phyloP scores from a whole-genome alignment of 371 early-diverging fungal genomes.

The Mortierella sp. region DNA sequence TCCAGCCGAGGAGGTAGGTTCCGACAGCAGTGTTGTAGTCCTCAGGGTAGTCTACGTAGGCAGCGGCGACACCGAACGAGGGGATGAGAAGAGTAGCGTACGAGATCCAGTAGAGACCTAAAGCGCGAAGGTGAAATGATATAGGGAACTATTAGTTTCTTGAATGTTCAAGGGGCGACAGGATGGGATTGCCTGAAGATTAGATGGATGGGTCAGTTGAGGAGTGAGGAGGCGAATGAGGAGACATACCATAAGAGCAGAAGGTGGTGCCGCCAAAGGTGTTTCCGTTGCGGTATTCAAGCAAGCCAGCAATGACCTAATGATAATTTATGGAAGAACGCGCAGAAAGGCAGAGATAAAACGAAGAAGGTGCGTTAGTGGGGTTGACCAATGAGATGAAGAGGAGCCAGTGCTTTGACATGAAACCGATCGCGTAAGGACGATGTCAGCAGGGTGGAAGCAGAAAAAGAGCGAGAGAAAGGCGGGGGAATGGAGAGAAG shows the following conservation, averaged over 20 bases:
- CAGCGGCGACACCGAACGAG: conserved; percentile 39
- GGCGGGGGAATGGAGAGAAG: not conserved
- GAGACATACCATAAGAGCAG: conserved; percentile 58
- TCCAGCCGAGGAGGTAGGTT: conserved; percentile 60
- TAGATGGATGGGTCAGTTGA: not conserved
- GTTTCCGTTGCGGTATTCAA: conserved; percentile 58
- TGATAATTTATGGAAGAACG: not conserved
- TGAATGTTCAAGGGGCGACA: not conserved
- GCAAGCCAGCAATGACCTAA: conserved; percentile 59
- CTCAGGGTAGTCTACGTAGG: conserved; percentile 41
- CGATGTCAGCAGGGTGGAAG: not conserved
- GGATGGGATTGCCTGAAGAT: not conserved
- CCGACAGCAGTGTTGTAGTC: conserved; percentile 56
- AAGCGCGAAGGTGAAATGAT: not conserved
- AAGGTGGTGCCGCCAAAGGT: conserved; percentile 61
- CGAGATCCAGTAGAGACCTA: conserved; percentile 56
- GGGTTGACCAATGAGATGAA: not conserved
- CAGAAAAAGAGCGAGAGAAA: not conserved
- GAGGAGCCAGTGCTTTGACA: not conserved
- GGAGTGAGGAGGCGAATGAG: conserved; percentile 1
- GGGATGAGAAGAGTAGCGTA: conserved; percentile 58
- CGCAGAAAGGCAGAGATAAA: not conserved
- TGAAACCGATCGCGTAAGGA: conserved; percentile 7
- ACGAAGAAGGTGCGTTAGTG: not conserved
- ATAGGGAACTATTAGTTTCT: not conserved